Evolutionary conservation across 768 basidiomycete species (phyloP).

Genomic region (Pisolithus orientalis): DNA sequence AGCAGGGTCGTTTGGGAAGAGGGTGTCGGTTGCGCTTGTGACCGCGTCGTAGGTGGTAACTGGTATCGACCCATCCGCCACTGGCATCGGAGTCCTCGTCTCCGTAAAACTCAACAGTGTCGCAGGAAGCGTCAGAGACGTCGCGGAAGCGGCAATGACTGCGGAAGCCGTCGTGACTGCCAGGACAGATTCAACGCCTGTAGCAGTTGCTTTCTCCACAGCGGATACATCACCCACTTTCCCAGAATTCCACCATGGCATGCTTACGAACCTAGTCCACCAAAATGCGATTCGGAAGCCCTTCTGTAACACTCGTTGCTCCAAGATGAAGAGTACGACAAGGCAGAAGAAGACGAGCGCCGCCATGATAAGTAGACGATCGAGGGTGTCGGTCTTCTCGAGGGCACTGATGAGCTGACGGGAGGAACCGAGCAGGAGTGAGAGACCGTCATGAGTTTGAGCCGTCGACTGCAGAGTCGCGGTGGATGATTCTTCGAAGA

Average conservation of each 20-base stretch:
- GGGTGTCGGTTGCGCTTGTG: too few relatives aligned
- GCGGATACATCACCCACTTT: too few relatives aligned
- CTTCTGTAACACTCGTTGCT: conserved; percentile 79
- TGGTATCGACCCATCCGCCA: background rate
- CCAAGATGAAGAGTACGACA: conserved; percentile 80
- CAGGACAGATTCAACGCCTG: background rate
- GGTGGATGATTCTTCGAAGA: conserved; percentile 64
- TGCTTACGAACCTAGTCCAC: conserved; percentile 69
- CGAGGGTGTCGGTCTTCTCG: conserved; percentile 87
- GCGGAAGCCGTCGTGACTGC: background rate
- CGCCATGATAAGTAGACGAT: conserved; percentile 78
- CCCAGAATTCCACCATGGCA: background rate
- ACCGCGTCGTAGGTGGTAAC: background rate
- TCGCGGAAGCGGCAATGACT: background rate
- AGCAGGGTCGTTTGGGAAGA: too few relatives aligned
- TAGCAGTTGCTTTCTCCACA: background rate
- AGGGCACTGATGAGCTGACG: conserved; percentile 82
- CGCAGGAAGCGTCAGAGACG: background rate
- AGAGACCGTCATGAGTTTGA: conserved; percentile 69
- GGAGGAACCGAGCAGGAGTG: conserved; percentile 66
- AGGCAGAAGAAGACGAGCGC: conserved; percentile 80
- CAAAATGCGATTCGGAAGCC: conserved; percentile 76
- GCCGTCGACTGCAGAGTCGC: conserved; percentile 70
- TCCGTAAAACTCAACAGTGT: background rate
- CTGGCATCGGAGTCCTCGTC: background rate